phyloP scores from a whole-genome alignment of 345 rosid genomes.

The Eucalyptus albens region DNA sequence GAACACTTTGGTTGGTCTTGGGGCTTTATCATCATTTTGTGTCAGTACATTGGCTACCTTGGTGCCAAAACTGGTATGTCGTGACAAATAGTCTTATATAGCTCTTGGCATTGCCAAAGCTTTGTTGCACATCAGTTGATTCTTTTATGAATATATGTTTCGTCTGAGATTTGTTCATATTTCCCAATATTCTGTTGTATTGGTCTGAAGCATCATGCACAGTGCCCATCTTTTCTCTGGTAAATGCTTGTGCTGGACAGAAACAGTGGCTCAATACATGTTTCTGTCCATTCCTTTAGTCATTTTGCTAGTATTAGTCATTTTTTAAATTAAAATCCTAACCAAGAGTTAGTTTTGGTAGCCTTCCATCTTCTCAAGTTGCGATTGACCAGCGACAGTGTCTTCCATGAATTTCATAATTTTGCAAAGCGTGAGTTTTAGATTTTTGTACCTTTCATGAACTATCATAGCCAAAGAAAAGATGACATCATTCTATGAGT shows the following conservation, averaged over 20 bases:
- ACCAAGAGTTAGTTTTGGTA: background rate
- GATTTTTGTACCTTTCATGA: background rate
- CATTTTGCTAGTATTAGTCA: background rate
- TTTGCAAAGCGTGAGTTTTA: background rate
- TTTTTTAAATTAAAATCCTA: background rate
- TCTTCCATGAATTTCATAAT: background rate
- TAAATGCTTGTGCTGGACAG: background rate
- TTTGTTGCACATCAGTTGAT: background rate
- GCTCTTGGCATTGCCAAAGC: background rate
- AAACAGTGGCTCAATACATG: background rate
- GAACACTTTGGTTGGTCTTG: slow-evolving; percentile 96
- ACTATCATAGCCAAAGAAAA: background rate
- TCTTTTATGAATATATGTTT: background rate
- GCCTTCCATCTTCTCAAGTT: background rate
- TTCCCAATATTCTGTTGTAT: background rate
- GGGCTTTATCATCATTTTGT: slow-evolving; percentile 87
- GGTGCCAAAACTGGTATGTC: slow-evolving; percentile 67
- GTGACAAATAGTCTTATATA: background rate
- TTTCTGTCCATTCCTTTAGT: background rate
- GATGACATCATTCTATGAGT: background rate
- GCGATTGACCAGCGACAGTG: background rate
- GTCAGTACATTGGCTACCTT: slow-evolving; percentile 84
- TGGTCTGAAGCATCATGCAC: background rate
- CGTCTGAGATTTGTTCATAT: background rate
- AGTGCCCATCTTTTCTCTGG: background rate